Percentiles rank a stretch among this genome's conserved stretches.
Conservation (phyloP, 805 yeast species). For the Starmerella roubikii region DNA sequence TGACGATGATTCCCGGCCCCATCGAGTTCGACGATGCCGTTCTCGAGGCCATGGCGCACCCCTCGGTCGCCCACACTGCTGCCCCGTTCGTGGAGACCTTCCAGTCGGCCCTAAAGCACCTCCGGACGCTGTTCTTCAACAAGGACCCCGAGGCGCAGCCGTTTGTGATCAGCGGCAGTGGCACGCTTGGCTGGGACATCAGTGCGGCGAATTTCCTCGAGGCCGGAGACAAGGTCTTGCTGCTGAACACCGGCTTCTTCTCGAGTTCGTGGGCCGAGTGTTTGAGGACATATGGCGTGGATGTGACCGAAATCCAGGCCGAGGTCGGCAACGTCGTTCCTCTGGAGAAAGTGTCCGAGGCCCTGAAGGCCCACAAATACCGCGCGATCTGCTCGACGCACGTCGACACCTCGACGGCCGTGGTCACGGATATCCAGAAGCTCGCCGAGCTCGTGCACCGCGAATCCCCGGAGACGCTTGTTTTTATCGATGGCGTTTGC, state of each 20-base stretch:
- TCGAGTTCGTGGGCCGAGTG: constrained; percentile 71
- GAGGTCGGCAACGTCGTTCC: constrained; percentile 61
- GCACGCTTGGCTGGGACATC: constrained; percentile 92
- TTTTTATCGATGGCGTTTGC: constrained; percentile 90
- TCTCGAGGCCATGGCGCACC: constrained; percentile 63
- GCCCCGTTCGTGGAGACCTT: constrained; percentile 69
- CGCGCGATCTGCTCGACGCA: constrained; percentile 74
- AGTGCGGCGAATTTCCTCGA: constrained; percentile 62
- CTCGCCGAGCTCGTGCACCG: constrained; percentile 48
- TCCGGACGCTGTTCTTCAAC: constrained; percentile 64
- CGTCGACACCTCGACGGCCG: constrained; percentile 96
- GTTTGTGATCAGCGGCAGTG: constrained; percentile 74
- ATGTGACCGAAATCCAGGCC: constrained; percentile 62
- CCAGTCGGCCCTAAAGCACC: constrained; percentile 49
- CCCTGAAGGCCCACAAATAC: constrained; percentile 41
- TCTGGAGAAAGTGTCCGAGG: constrained; percentile 39
- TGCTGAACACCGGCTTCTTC: constrained; percentile 80
- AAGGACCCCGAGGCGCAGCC: constrained; percentile 58
- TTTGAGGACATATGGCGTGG: constrained; percentile 55
- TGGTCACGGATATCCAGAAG: constrained; percentile 53
- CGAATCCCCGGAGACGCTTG: constrained; percentile 63
- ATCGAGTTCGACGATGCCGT: constrained; percentile 73
- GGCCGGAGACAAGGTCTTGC: constrained; percentile 56
- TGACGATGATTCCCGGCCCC: constrained; percentile 71
- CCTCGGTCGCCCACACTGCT: constrained; percentile 80